Base-by-base conservation (phyloP, 1,284 basidiomycete genomes). In the Heterobasidion occidentale region DNA sequence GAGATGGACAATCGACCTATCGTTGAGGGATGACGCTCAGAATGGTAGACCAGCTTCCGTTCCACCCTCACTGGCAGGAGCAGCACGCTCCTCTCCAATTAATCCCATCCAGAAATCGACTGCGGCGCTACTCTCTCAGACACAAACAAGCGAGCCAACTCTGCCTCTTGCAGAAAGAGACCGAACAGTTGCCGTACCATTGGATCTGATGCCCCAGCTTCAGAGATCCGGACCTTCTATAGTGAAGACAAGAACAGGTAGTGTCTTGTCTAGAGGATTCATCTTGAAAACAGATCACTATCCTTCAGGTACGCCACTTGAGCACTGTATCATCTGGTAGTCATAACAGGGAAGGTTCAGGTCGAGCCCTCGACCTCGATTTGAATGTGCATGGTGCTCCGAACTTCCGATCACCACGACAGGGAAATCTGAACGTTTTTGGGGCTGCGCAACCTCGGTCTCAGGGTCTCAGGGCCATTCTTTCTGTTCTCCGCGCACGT, bases 281-380 rank as follows among this genome's bases (percentile, higher is more conserved):
- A 94, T 98, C 58, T 74, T 98, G 62, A 98, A 98, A 77, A 96
- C 94, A 19, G 92, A 96, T 71, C 83, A 92, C 67, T 94, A 94
- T 71, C 92, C 93, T 38, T 90, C 89, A 61, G 89, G 90, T 84
- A 58, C 59, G 71, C 65, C 49, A 51, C 14, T 52, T 33, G 38
- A 11, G 14, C 14, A 33, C 36, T 2, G 14, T 12, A 7, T 36
- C 51, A 36, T 14, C 3, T 36, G 33, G 35, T 17, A 3, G 19
- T 11, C 36, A 14, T 20, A 27, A 35, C 45, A 48, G n/a, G 8
- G 46, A 12, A 44, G n/a, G 47, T 34, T 62, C 67, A 84, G 93
- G 92, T 46, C 83, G 93, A 57, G 92, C 93, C 9, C 77, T 94
- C 50, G 90, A 96, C 67, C 80, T 97, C n/a, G 92, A 94, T 65